Conservation (phyloP, 768 basidiomycete genomes). For the Clavulina sp. region DNA sequence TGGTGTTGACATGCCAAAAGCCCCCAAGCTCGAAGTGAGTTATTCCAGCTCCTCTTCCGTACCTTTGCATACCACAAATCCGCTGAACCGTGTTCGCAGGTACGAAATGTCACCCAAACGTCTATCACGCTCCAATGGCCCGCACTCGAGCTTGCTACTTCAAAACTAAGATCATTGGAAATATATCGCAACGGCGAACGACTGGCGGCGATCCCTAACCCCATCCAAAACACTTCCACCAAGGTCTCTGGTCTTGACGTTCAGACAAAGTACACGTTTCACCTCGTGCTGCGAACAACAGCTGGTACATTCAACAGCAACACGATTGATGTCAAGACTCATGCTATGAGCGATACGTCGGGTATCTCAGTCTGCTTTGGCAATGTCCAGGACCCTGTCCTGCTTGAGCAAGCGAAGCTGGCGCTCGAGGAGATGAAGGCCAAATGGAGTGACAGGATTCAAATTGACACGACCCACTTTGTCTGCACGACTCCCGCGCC, state of each 20-base stretch:
- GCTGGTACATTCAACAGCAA: conserved; percentile 85
- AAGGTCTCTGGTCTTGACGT: conserved; percentile 71
- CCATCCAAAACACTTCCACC: conserved; percentile 68
- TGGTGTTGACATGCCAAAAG: conserved; percentile 45
- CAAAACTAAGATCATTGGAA: conserved; percentile 74
- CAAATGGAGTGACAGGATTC: conserved; percentile 80
- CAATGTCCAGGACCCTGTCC: conserved; percentile 54
- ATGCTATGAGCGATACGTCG: conserved; percentile 88
- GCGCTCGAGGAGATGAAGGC: conserved; percentile 76
- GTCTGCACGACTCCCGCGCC: conserved; percentile 80
- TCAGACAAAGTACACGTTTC: conserved; percentile 81
- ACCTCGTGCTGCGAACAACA: conserved; percentile 80
- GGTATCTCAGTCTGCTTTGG: conserved; percentile 94
- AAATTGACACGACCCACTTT: conserved; percentile 97
- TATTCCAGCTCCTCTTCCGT: background rate
- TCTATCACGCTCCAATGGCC: conserved; percentile 96
- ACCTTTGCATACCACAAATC: background rate
- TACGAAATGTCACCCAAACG: conserved; percentile 92
- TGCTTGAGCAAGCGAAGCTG: conserved; percentile 66
- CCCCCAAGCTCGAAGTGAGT: conserved; percentile 58
- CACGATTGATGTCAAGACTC: conserved; percentile 64
- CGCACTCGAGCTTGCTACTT: conserved; percentile 60
- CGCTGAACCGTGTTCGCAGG: conserved; percentile 29
- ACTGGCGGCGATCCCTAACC: conserved; percentile 69
- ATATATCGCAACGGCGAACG: conserved; percentile 87